phyloP scores from a whole-genome alignment of 371 early-diverging fungal genomes.

The Mycotypha africana region DNA sequence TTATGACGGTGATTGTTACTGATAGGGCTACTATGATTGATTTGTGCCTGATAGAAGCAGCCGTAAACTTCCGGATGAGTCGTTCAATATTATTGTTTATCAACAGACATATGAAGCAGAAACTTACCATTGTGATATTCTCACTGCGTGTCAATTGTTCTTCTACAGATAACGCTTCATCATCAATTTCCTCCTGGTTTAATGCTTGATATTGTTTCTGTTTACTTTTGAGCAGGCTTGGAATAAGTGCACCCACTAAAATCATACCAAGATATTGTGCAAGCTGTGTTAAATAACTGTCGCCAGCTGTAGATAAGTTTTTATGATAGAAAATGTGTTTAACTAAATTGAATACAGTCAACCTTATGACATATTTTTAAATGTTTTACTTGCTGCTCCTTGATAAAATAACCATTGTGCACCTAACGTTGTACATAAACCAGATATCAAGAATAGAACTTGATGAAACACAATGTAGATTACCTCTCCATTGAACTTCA shows the following conservation, averaged over 20 bases:
- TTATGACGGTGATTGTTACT: no score
- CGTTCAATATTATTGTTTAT: no score
- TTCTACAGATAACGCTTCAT: not conserved
- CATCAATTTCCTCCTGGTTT: conserved; percentile 12
- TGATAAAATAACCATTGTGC: conserved; percentile 64
- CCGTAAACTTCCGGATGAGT: no score
- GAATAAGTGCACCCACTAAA: conserved; percentile 53
- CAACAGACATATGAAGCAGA: no score
- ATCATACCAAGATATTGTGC: conserved; percentile 55
- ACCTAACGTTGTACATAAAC: conserved; percentile 53
- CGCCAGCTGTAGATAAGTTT: conserved; percentile 27
- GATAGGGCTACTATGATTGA: no score
- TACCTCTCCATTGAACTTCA: conserved; percentile 7
- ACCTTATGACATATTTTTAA: not conserved
- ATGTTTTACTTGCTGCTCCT: conserved; percentile 56
- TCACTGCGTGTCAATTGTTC: not conserved
- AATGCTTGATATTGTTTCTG: conserved; percentile 5
- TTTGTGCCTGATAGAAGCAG: conserved; percentile 3
- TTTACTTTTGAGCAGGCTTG: conserved; percentile 24
- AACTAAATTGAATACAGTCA: no score
- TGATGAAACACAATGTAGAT: conserved; percentile 44
- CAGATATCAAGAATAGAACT: conserved; percentile 48
- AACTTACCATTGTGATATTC: conserved; percentile 2
- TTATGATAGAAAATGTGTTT: not conserved
- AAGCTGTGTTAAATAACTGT: conserved; percentile 50